Conservation (phyloP, 768 basidiomycete genomes). For the Termitomyces sp. region DNA sequence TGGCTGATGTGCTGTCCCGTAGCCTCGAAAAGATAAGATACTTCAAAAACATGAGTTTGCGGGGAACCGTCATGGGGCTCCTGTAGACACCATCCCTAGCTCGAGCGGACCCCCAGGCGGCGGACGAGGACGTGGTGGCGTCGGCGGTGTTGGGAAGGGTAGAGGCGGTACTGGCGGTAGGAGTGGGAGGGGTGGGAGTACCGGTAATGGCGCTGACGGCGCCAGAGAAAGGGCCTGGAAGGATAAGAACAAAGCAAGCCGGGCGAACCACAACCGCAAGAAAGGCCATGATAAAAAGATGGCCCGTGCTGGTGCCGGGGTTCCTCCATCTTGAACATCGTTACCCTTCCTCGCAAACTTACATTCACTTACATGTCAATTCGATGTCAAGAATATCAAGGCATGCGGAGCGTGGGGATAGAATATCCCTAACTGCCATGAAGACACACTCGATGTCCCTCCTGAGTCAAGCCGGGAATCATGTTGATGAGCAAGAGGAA, state of each 20-base stretch:
- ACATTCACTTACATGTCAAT: neutral
- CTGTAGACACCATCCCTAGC: conserved; percentile 1
- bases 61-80: conserved; percentile 42
- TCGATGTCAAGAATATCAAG: neutral
- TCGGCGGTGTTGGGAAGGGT: conserved; percentile 28
- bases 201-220: conserved; percentile 29
- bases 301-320: conserved; percentile 51
- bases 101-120: conserved; percentile 13
- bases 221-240: conserved; percentile 64
- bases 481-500: too few species aligned
- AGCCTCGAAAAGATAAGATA: conserved; percentile 75
- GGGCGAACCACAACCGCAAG: conserved; percentile 70
- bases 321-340: conserved; percentile 5
- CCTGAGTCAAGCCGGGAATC: too few species aligned
- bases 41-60: conserved; percentile 72
- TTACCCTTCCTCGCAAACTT: neutral
- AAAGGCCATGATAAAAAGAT: conserved; percentile 89
- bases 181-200: conserved; percentile 29
- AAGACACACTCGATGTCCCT: too few species aligned
- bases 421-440: neutral
- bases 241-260: conserved; percentile 71
- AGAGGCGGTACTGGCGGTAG: conserved; percentile 17
- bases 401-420: too few species aligned
- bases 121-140: conserved; percentile 34
- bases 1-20: neutral